Evolutionary conservation across 2,329 filamentous ascomycete species (phyloP), one percentile per base, ranked within the genome.

Genomic region (Verticillium zaregamsianum): DNA sequence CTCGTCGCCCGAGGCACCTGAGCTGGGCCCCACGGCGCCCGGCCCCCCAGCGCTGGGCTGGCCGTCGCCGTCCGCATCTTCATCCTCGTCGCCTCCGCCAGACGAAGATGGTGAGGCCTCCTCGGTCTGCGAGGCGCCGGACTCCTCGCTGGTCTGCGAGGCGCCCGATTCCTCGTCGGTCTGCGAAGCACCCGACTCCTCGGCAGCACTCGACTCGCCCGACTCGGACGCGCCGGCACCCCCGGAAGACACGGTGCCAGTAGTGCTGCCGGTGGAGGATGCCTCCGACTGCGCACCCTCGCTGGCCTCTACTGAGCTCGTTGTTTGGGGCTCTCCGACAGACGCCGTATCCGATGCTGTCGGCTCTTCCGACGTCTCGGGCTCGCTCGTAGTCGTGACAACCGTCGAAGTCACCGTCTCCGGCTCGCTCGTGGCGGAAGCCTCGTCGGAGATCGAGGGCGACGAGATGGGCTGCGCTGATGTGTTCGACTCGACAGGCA

Each of bases 391-490:
- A 17, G 37, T n/a, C 15, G 60, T 59, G 35, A 45, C 39, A n/a
- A n/a, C 39, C 15, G 14, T 45, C 39, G 15, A 45, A 5, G 17
- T 45, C 5, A 1, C n/a, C 15, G 39, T n/a, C 39, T 45, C 39
- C 3, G 39, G 15, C 15, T 45, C 39, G 39, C 39, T 11, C 14
- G 52, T 14, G 9, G 62, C 25, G 1, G 57, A 57, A n/a, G 56
- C 33, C 28, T 35, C 57, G 17, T 63, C 56, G 2, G 40, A 25
- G 25, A 60, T 25, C 11, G 60, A 52, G 3, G 60, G 55, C 15
- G 61, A 61, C 15, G 63, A 55, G 14, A 65, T 64, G 8, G 63
- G 61, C 52, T 54, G 55, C 3, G 61, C 59, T 4, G 63, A 65
- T 6, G 61, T 59, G 12, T 60, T 23, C 8, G 59, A 45, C 2